Conservation (phyloP, 495 filamentous ascomycete species). For the Bacidia gigantensis region DNA sequence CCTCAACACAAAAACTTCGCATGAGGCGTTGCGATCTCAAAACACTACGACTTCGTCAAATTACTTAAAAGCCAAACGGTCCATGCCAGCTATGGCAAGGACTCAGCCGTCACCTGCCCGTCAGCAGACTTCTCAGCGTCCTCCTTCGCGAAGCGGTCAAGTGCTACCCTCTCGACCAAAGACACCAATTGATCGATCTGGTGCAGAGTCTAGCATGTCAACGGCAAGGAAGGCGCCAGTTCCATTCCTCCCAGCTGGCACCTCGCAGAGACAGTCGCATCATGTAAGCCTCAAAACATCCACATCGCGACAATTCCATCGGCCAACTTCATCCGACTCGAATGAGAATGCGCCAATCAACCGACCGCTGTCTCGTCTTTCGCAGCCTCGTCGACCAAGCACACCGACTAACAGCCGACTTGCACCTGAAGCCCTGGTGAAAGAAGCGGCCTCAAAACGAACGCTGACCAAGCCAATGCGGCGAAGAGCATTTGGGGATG, state of each 20-base stretch:
- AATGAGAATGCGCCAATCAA: slow-evolving; percentile 34
- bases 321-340: slow-evolving; percentile 57
- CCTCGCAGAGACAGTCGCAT: slow-evolving; percentile 61
- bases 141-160: slow-evolving; percentile 31
- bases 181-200: slow-evolving; percentile 53
- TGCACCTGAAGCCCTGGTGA: slow-evolving; percentile 34
- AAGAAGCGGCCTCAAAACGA: slow-evolving; percentile 46
- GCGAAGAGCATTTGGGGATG: slow-evolving; percentile 75
- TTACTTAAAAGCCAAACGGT: slow-evolving; percentile 70
- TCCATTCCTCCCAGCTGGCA: slow-evolving; percentile 74
- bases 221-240: slow-evolving; percentile 42
- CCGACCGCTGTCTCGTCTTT: slow-evolving; percentile 35
- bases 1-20: slow-evolving; percentile 41
- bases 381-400: slow-evolving; percentile 33
- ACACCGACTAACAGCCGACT: slow-evolving; percentile 28
- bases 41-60: slow-evolving; percentile 59
- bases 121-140: slow-evolving; percentile 22
- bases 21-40: slow-evolving; percentile 37
- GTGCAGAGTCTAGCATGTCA: slow-evolving; percentile 37
- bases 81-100: slow-evolving; percentile 61
- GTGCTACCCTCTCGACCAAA: slow-evolving; percentile 45
- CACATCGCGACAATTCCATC: slow-evolving; percentile 50
- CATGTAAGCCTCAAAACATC: slow-evolving; percentile 52
- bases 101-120: slow-evolving; percentile 29
- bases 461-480: slow-evolving; percentile 61